A percentile compares a stretch with the other conserved stretches of the same genome.
These are phyloP conservation scores for Byssothecium circinans DNA, from an alignment of 2,329 filamentous ascomycete genomes.

Conservation along the genomic window DNA sequence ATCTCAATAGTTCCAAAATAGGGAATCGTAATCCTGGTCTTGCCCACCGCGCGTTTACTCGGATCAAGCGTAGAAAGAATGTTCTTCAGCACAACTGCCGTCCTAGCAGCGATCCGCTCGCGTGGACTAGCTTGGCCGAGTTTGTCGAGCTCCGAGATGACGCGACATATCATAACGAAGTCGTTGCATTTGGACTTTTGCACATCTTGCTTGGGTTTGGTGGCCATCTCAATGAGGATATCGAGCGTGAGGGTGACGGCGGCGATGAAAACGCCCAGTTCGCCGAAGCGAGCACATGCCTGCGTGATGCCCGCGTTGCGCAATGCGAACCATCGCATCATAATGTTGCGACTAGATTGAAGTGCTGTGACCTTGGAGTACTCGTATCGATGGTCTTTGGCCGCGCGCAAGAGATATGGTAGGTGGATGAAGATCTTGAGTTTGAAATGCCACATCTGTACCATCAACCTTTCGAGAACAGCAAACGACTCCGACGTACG, in stretches of 20 bases:
- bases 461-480: slow-evolving; percentile 33
- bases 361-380: slow-evolving; percentile 40
- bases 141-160: slow-evolving; percentile 42
- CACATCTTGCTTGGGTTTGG: slow-evolving; percentile 37
- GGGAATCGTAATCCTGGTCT: slow-evolving; percentile 30
- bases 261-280: slow-evolving; percentile 40
- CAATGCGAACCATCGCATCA: slow-evolving; percentile 43
- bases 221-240: slow-evolving; percentile 40
- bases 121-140: slow-evolving; percentile 31
- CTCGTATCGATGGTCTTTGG: slow-evolving; percentile 36
- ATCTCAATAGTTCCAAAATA: slow-evolving; percentile 41
- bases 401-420: slow-evolving; percentile 36
- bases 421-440: slow-evolving; percentile 41
- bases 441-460: slow-evolving; percentile 42
- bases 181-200: slow-evolving; percentile 38
- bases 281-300: slow-evolving; percentile 37
- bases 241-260: slow-evolving; percentile 39
- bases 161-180: slow-evolving; percentile 40
- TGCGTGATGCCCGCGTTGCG: slow-evolving; percentile 39
- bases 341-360: slow-evolving; percentile 38
- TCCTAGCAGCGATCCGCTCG: slow-evolving; percentile 39
- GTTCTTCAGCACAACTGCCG: slow-evolving; percentile 38
- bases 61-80: slow-evolving; percentile 37
- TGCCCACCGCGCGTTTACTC: slow-evolving; percentile 22
- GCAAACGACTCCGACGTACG: slow-evolving; percentile 31